Percentiles rank a stretch among this genome's conserved stretches.
Conservation (phyloP, 441 rosid genomes). For the Metrosideros polymorpha region DNA sequence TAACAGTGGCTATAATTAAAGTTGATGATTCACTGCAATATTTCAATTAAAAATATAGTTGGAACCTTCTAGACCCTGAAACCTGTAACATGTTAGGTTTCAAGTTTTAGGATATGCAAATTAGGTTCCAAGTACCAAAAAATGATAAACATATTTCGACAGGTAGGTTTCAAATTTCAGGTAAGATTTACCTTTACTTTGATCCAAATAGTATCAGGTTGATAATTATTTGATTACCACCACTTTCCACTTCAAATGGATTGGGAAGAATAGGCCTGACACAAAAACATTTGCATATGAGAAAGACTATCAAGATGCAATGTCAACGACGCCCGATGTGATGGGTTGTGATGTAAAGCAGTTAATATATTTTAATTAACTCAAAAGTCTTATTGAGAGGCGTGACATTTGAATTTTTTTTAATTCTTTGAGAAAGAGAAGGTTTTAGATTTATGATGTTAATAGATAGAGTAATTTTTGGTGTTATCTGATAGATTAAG, state of each 20-base stretch:
- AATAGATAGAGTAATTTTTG: not conserved
- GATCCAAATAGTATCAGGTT: not conserved
- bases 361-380: not conserved
- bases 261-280: not conserved
- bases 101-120: too few species aligned
- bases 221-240: not conserved
- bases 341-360: not conserved
- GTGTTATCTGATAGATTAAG: not conserved
- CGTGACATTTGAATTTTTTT: not conserved
- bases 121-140: too few species aligned
- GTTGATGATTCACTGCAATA: too few species aligned
- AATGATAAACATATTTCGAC: too few species aligned
- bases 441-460: not conserved
- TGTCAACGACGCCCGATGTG: not conserved
- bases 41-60: too few species aligned
- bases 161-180: too few species aligned
- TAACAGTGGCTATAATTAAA: too few species aligned
- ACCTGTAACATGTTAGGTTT: too few species aligned
- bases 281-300: not conserved
- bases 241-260: not conserved
- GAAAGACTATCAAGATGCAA: not conserved
- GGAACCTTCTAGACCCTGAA: too few species aligned
- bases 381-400: not conserved
- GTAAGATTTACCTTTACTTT: too few species aligned
- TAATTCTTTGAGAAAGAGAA: not conserved